phyloP scores from a whole-genome alignment of 441 rosid genomes.

The Codiaeum variegatum region DNA sequence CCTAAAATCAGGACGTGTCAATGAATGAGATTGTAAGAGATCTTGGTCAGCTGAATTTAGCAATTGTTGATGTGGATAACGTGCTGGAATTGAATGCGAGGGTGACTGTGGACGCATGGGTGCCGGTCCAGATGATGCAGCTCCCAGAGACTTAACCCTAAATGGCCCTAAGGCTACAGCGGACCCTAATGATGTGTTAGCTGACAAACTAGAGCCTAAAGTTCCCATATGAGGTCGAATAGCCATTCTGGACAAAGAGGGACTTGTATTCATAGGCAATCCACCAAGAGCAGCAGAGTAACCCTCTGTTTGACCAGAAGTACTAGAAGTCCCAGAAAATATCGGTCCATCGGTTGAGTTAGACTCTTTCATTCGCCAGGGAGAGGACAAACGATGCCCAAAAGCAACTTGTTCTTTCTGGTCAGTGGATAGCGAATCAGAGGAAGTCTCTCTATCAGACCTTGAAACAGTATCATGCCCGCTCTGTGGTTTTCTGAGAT shows the following conservation, averaged over 20 bases:
- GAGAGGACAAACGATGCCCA: conserved; percentile 40
- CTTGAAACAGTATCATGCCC: conserved; percentile 38
- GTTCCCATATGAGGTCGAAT: conserved; percentile 40
- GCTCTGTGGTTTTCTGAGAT: conserved; percentile 38
- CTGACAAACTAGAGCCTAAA: conserved; percentile 36
- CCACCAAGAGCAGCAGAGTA: conserved; percentile 44
- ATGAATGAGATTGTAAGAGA: conserved; percentile 34
- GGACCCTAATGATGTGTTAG: conserved; percentile 38
- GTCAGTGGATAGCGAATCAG: conserved; percentile 46
- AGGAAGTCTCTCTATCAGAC: conserved; percentile 43
- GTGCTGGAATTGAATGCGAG: conserved; percentile 43
- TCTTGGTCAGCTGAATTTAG: conserved; percentile 52
- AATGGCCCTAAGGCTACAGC: conserved; percentile 40
- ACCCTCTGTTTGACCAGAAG: conserved; percentile 44
- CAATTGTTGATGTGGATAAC: conserved; percentile 28
- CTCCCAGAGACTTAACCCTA: conserved; percentile 33
- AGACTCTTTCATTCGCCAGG: conserved; percentile 37
- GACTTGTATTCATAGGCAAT: conserved; percentile 31
- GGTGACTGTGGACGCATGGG: conserved; percentile 35
- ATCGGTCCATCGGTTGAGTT: conserved; percentile 31
- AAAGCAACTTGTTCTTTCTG: conserved; percentile 47
- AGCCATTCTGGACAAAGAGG: conserved; percentile 50
- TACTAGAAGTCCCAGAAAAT: conserved; percentile 24
- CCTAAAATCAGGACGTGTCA: conserved; percentile 46
- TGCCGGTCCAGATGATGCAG: conserved; percentile 42